These are phyloP conservation scores for Laguncularia racemosa DNA, from an alignment of 345 rosid genomes.

Conservation along the genomic window DNA sequence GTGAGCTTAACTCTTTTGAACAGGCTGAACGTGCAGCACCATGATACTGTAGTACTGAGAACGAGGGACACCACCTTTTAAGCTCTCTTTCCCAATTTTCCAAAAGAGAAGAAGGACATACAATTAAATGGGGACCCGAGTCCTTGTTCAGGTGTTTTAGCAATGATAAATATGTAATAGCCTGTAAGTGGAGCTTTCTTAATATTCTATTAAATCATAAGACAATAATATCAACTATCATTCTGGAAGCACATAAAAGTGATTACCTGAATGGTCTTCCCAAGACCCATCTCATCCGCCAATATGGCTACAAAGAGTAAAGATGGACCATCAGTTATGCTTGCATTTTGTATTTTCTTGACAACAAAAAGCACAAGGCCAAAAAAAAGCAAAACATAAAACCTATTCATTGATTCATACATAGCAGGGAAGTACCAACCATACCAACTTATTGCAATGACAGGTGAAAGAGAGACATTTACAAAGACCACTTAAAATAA, in stretches of 20 bases:
- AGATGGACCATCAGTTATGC: slow-evolving; percentile 15
- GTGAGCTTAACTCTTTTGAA: slow-evolving; percentile 70
- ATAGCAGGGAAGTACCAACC: background rate
- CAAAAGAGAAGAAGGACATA: slow-evolving; percentile 94
- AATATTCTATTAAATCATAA: slow-evolving; percentile 6
- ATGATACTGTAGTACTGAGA: slow-evolving; percentile 80
- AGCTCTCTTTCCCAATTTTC: slow-evolving; percentile 99
- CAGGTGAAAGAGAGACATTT: background rate
- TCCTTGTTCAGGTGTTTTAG: slow-evolving; percentile 70
- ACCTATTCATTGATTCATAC: background rate
- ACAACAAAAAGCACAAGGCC: slow-evolving; percentile 2
- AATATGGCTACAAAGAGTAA: slow-evolving; percentile 67
- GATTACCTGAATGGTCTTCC: slow-evolving; percentile 94
- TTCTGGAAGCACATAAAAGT: background rate
- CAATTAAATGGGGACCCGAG: slow-evolving; percentile 94
- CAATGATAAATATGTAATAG: slow-evolving; percentile 76
- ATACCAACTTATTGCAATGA: background rate
- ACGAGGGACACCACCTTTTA: slow-evolving; percentile 96
- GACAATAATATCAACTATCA: background rate
- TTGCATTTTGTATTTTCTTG: slow-evolving; percentile 3
- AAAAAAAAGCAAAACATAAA: background rate
- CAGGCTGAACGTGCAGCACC: slow-evolving; percentile 75
- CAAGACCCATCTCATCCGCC: slow-evolving; percentile 99
- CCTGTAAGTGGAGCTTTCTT: slow-evolving; percentile 35
- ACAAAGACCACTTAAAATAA: too few relatives aligned